Evolutionary conservation across 306 rosid species (phyloP).

Genomic region (Cucumis cinereus): DNA sequence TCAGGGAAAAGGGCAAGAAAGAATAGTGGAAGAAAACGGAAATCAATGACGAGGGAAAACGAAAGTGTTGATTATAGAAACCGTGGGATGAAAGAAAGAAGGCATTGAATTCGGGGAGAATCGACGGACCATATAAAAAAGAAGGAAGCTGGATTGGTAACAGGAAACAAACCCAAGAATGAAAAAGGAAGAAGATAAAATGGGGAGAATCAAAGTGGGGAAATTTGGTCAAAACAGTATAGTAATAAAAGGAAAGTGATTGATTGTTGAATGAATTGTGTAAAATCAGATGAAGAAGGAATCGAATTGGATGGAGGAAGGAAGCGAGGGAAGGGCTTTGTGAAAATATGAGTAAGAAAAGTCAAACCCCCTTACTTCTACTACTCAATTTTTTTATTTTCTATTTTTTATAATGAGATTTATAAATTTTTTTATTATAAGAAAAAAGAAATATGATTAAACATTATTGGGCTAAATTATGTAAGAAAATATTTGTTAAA

Average conservation of each 20-base stretch:
- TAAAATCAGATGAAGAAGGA: not conserved
- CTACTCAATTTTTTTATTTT: not conserved
- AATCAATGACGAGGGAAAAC: not conserved
- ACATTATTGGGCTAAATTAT: not conserved
- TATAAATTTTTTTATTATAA: no score
- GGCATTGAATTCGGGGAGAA: slow-evolving; percentile 4
- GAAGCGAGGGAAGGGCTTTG: no score
- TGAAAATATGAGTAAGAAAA: not conserved
- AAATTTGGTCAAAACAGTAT: no score
- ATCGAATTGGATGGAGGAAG: not conserved
- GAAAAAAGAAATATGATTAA: no score
- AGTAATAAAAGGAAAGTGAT: not conserved
- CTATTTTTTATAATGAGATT: no score
- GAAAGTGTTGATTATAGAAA: not conserved
- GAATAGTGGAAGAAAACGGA: not conserved
- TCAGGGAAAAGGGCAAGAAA: not conserved
- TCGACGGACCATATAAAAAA: not conserved
- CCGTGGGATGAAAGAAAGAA: not conserved
- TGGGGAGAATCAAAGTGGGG: not conserved
- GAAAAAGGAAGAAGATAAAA: not conserved
- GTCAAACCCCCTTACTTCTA: not conserved
- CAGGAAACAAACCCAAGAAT: not conserved
- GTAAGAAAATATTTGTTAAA: no score
- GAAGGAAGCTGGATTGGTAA: not conserved
- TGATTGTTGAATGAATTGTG: not conserved